phyloP scores from a whole-genome alignment of 106 monocot species.

The Chionographis japonica region DNA sequence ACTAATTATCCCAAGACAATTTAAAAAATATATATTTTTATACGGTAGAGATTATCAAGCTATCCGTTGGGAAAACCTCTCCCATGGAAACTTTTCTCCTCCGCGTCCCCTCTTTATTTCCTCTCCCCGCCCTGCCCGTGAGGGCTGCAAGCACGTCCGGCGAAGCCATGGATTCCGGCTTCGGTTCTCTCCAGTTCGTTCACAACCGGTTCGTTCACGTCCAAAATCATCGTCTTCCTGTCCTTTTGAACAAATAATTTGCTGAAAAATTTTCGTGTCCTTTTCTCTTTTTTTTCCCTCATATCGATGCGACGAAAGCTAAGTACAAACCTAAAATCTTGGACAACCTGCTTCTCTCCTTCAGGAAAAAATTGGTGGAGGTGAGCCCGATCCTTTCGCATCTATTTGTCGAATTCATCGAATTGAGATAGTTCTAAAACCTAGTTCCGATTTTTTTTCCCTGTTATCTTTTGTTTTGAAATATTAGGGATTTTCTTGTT shows the following conservation, averaged over 20 bases:
- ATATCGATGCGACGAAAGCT: constrained; percentile 12
- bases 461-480: no score
- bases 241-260: not conserved
- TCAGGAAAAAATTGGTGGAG: constrained; percentile 71
- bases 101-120: not conserved
- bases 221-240: not conserved
- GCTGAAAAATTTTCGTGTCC: not conserved
- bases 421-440: no score
- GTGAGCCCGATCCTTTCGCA: constrained; percentile 23
- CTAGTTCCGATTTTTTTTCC: no score
- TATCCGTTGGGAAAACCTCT: not conserved
- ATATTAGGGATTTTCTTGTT: no score
- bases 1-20: no score
- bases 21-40: not conserved
- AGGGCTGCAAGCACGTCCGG: not conserved
- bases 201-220: constrained; percentile 5
- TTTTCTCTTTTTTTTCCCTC: not conserved
- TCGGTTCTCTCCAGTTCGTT: constrained; percentile 6
- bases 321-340: constrained; percentile 41
- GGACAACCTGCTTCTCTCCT: constrained; percentile 36
- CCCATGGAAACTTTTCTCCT: constrained; percentile 4
- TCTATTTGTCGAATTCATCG: not conserved
- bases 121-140: constrained; percentile 1
- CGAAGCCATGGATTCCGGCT: constrained; percentile 8
- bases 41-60: not conserved